A percentile compares a stretch with the other conserved stretches of the same genome.
Conservation (phyloP, 306 rosid genomes). For the Sechiopsis laciniata region DNA sequence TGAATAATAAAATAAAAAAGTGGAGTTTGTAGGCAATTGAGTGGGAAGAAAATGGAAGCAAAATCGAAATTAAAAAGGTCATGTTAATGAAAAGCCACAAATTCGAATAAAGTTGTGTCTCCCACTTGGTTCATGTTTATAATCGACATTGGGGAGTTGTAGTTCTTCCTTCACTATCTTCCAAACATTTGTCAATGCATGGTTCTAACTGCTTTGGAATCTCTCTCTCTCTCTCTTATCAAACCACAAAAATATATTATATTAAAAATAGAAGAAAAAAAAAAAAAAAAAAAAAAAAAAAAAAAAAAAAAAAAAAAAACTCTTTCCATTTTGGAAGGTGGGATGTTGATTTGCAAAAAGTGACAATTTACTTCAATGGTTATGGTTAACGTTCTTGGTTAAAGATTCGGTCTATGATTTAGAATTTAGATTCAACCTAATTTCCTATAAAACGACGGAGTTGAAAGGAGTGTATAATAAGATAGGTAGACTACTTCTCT, state of each 20-base stretch:
- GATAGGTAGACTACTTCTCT: no score
- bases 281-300: background rate
- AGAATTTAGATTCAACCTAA: background rate
- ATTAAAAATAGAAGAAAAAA: background rate
- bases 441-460: no score
- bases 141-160: conserved; percentile 6
- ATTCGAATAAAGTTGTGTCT: background rate
- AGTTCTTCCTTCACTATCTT: conserved; percentile 13
- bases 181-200: conserved; percentile 13
- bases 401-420: no score
- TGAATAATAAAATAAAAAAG: background rate
- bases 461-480: no score
- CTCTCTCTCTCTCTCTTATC: background rate
- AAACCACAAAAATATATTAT: background rate
- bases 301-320: no score
- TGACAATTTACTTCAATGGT: background rate
- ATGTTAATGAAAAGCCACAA: conserved; percentile 7
- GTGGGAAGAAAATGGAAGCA: background rate
- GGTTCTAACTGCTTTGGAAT: background rate
- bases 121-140: conserved; percentile 5
- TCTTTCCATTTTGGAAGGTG: background rate
- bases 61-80: background rate
- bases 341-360: background rate
- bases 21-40: background rate
- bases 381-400: background rate